Evolutionary conservation across 2,329 filamentous ascomycete genomes (phyloP), one percentile per base, ranked within the genome.

Genomic region (Zasmidium citrigriseum): DNA sequence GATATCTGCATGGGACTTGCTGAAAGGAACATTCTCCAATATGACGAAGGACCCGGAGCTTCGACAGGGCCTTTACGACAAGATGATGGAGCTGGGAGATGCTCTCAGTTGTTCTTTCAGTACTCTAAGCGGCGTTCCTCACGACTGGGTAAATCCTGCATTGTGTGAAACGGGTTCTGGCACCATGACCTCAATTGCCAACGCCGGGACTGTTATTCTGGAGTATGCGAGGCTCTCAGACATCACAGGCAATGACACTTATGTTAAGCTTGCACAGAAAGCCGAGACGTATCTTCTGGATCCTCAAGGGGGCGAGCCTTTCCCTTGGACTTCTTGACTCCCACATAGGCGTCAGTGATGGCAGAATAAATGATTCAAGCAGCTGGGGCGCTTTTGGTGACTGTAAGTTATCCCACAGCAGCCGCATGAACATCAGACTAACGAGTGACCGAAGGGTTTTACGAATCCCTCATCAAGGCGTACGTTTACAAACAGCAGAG

Each of bases 391-490:
- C 64, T 10, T 52, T 68, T 4, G 64, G 68, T 38, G 69, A 72
- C 50, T 68, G 63, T 64, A 48, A 49, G 62, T 7, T 18, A 3
- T 14, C 22, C 46, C 27, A 21, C 4, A 25, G 2, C 46, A 27
- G 29, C 11, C 50, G 10, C 11, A 53, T 9, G 46, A 54, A 3
- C 24, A 34, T 41, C 18, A 14, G 38, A 16, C 16, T 10, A 41
- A 61, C 64, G 50, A 65, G 46, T 10, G n/a, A 4, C 11, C 24
- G 25, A n/a, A 67, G 63, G 64, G 2, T 71, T 68, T 34, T 73
- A 73, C 58, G 69, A 74, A 52, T 73, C 73, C 46, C 63, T 72
- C 2, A 59, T 73, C 46, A 74, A 74, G 58, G 70, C 69, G 25
- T 72, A 73, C 49, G 61, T 70, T 25, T 72, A 74, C 60, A 66